These are phyloP conservation scores for Serendipita indica DNA, from an alignment of 768 basidiomycete genomes.

Conservation along the genomic window DNA sequence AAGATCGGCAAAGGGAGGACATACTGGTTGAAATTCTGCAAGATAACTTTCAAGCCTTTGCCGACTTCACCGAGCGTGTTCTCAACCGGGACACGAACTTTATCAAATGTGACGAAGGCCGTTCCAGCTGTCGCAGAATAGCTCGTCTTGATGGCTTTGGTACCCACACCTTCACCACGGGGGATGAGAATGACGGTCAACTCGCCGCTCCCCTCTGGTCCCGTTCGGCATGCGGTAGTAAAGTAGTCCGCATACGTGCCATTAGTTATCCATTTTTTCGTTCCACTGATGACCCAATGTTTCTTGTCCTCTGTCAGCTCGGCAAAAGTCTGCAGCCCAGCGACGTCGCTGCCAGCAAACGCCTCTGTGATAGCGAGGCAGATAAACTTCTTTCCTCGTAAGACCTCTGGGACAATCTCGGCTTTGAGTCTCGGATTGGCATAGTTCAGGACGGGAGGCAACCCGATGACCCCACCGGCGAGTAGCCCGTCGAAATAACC, in stretches of 20 bases:
- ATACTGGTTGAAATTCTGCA: constrained; percentile 23
- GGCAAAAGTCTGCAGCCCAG: constrained; percentile 74
- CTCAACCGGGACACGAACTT: constrained; percentile 60
- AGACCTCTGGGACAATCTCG: constrained; percentile 56
- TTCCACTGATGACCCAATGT: constrained; percentile 73
- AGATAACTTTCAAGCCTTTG: constrained; percentile 65
- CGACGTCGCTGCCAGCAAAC: constrained; percentile 78
- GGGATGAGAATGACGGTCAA: constrained; percentile 65
- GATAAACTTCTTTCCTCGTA: constrained; percentile 69
- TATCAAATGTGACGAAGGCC: constrained; percentile 50
- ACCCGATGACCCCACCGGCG: constrained; percentile 64
- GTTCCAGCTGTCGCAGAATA: constrained; percentile 90
- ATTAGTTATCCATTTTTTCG: constrained; percentile 96
- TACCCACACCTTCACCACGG: constrained; percentile 56
- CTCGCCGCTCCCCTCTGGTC: constrained; percentile 35
- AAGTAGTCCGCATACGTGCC: constrained; percentile 68
- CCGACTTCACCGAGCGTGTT: constrained; percentile 82
- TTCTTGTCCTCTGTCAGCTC: constrained; percentile 37
- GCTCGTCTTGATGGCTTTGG: constrained; percentile 81
- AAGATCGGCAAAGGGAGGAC: constrained; percentile 18
- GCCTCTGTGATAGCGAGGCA: constrained; percentile 88
- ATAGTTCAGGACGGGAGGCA: constrained; percentile 82
- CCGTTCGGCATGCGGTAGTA: constrained; percentile 61
- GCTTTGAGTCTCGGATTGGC: constrained; percentile 55
- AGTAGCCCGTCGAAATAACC: constrained; percentile 81